Percentiles rank a stretch among this genome's conserved stretches.
Conservation (phyloP, 345 rosid species). For the Fremontodendron californicum region DNA sequence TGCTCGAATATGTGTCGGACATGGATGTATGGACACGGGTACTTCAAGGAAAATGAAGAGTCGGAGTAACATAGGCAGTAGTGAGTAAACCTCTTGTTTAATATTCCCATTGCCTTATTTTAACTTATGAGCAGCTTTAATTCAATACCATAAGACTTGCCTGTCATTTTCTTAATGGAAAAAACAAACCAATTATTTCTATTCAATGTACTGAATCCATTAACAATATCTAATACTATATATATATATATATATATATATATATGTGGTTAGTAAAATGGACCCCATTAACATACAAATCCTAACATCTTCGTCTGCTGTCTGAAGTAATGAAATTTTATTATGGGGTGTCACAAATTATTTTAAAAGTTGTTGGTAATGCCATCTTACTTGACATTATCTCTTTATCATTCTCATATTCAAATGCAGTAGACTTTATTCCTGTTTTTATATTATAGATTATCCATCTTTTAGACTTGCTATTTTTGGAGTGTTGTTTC, state of each 20-base stretch:
- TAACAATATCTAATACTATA: background rate
- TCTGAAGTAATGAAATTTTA: background rate
- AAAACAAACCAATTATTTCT: background rate
- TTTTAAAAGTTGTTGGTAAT: background rate
- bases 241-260: too few relatives aligned
- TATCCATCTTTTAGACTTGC: background rate
- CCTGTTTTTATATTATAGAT: background rate
- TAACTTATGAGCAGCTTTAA: background rate
- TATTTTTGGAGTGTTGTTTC: background rate
- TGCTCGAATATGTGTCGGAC: too few relatives aligned
- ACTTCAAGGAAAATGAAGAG: too few relatives aligned
- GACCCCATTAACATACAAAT: background rate
- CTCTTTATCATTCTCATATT: background rate
- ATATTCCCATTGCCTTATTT: background rate
- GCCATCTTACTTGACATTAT: background rate
- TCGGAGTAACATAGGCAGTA: too few relatives aligned
- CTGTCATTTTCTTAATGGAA: background rate
- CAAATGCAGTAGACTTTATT: too few relatives aligned
- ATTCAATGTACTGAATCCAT: constrained; percentile 3
- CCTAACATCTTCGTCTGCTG: background rate
- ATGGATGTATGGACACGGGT: too few relatives aligned
- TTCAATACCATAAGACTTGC: background rate
- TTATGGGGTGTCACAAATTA: background rate
- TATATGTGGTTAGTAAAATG: background rate
- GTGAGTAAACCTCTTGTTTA: background rate